Evolutionary conservation across 1,139 yeast species (phyloP), one percentile per base, ranked within the genome.

Genomic region (Diutina siamensis): DNA sequence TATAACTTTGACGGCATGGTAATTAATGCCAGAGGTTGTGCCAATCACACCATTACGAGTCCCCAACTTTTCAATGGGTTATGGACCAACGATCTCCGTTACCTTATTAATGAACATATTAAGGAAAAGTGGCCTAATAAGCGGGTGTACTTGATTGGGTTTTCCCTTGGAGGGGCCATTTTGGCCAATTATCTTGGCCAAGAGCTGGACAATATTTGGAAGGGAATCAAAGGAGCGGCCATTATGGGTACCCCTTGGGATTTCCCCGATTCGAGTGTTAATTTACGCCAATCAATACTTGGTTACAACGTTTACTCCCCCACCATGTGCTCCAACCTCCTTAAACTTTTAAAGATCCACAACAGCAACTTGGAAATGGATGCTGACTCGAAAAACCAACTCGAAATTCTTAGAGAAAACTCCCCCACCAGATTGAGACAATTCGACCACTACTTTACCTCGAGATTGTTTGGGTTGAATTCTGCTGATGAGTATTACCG

Each of bases 41-140:
- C 81, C 44, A 64, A 75, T 49, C 78, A 78, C 44, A 67, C 74
- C 20, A 66, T 77, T 46, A 73, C 82, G 2, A 68, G 80, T 4
- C 82, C 83, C 1, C 76, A 74, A 53, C 60, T 78, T 41, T 78
- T 75, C 59, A 73, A 75, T 53, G 83, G 80, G 1, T 62, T 76
- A 33, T 75, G 82, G 79, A 78, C 83, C 19, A 78, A 78, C 53
- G 84, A 78, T 56, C 60, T 78, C 46, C 61, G 83, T 45, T 71
- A 71, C 56, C 65, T 76, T 46, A 65, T 78, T 47, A 70, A 70
- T 49, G 77, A 73, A 50, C 64, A 71, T 46, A 60, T 77, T 35
- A 58, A 65, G 32, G 53, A 55, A 25, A 62, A 62, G 47, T 76
- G 74, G 68, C 81, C 82, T 4, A 61, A 72, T 46, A 72, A 76